Percentiles rank a stretch among this genome's conserved stretches.
These are phyloP conservation scores for Stagonosporopsis tanaceti DNA, from an alignment of 2,329 filamentous ascomycete species.

Conservation along the genomic window DNA sequence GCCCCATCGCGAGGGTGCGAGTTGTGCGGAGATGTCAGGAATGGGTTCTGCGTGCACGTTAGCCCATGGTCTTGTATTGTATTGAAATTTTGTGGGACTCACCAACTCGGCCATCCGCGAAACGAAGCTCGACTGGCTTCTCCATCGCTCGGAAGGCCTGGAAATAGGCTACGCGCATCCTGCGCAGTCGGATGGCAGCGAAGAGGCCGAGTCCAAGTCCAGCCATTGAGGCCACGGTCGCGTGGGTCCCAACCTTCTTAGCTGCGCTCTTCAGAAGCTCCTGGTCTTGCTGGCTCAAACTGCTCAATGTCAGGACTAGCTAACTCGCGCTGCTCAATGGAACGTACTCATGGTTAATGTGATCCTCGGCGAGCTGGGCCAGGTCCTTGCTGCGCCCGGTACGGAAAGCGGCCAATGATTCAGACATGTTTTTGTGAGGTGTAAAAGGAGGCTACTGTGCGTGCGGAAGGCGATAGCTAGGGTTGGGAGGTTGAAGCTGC, in stretches of 20 bases:
- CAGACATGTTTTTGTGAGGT: slow-evolving; percentile 30
- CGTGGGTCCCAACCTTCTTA: slow-evolving; percentile 61
- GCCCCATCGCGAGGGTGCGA: slow-evolving; percentile 65
- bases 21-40: slow-evolving; percentile 66
- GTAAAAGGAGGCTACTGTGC: not conserved
- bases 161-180: slow-evolving; percentile 66
- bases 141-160: slow-evolving; percentile 67
- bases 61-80: not conserved
- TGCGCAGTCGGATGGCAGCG: slow-evolving; percentile 63
- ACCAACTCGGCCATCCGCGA: slow-evolving; percentile 68
- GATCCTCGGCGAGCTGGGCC: slow-evolving; percentile 41
- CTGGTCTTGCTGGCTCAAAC: slow-evolving; percentile 65
- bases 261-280: slow-evolving; percentile 65
- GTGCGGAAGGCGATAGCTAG: not conserved
- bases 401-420: slow-evolving; percentile 44
- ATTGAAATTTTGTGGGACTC: slow-evolving; percentile 2
- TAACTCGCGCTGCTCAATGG: not conserved
- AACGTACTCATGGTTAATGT: slow-evolving; percentile 46
- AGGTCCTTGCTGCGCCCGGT: slow-evolving; percentile 39
- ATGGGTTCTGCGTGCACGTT: slow-evolving; percentile 58
- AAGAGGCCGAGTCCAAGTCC: slow-evolving; percentile 66
- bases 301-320: slow-evolving; percentile 14
- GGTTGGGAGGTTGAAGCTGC: not conserved
- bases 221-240: slow-evolving; percentile 65
- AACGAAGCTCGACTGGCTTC: slow-evolving; percentile 68